A percentile compares a stretch with the other conserved stretches of the same genome.
Evolutionary conservation across 73 alveolate species (phyloP).

Genomic region (Tetrahymena thermophila): DNA sequence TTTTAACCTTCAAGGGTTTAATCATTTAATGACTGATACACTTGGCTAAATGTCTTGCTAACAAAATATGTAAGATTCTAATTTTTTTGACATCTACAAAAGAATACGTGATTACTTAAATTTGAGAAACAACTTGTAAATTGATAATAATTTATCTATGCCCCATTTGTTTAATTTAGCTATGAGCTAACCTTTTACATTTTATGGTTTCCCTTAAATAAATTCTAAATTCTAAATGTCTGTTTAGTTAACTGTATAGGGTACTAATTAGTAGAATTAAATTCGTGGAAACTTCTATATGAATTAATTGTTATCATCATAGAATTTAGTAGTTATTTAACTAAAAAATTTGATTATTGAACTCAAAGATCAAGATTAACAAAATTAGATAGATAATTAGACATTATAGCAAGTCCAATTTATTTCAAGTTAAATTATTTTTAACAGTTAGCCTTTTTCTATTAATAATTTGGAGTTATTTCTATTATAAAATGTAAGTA

Average conservation of each 20-base stretch:
- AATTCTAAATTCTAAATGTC: neutral
- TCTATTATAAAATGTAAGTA: neutral
- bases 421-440: neutral
- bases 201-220: neutral
- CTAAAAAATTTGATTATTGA: no score
- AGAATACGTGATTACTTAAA: neutral
- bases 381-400: no score
- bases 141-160: no score
- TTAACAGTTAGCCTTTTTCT: neutral
- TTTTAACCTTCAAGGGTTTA: neutral
- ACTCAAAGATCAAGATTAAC: neutral
- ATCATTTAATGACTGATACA: neutral
- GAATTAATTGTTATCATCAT: neutral
- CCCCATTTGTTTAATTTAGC: neutral
- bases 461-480: neutral
- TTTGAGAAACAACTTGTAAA: neutral
- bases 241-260: neutral
- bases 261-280: neutral
- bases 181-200: neutral
- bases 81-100: neutral
- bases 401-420: neutral
- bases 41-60: neutral
- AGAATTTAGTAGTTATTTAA: no score
- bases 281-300: neutral
- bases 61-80: neutral